Percentiles rank a stretch among this genome's conserved stretches.
Evolutionary conservation across 352 stramenopile genomes (phyloP).

Genomic region (Pelagophyceae sp.): DNA sequence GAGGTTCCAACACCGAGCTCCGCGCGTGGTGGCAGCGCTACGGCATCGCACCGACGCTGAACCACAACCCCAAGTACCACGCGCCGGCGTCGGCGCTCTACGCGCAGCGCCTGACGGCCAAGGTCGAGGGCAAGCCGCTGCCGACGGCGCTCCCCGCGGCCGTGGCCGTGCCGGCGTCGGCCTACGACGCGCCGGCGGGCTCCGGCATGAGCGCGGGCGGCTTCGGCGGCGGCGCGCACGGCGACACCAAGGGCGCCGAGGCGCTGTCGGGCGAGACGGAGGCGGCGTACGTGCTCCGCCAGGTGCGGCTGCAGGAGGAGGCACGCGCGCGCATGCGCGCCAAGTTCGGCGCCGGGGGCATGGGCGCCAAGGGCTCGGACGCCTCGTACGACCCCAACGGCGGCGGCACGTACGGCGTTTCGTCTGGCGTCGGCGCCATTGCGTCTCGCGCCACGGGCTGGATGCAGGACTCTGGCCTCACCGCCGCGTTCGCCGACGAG

Average conservation of each 20-base stretch:
- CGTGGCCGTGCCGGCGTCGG: not conserved
- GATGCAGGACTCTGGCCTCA: not conserved
- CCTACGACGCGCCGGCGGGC: conserved; percentile 1
- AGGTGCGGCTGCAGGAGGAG: conserved; percentile 59
- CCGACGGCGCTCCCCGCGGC: conserved; percentile 33
- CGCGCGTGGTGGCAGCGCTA: conserved; percentile 31
- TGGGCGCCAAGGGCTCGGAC: conserved; percentile 42
- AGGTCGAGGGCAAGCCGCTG: conserved; percentile 35
- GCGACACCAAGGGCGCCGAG: conserved; percentile 60
- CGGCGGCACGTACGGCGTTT: conserved; percentile 2
- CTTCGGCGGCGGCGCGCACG: conserved; percentile 29
- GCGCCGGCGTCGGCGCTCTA: conserved; percentile 36
- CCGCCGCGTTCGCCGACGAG: not conserved
- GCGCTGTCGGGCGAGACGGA: conserved; percentile 58
- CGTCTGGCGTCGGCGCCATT: not conserved
- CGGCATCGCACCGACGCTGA: conserved; percentile 22
- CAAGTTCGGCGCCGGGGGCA: conserved; percentile 54
- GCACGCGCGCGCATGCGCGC: conserved; percentile 55
- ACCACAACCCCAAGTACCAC: conserved; percentile 39
- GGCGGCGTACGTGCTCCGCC: conserved; percentile 57
- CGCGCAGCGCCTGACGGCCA: conserved; percentile 28
- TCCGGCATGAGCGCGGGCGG: conserved; percentile 21
- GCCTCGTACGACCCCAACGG: conserved; percentile 55
- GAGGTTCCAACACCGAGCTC: conserved; percentile 36
- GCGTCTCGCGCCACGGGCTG: too few relatives aligned